A percentile compares a stretch with the other conserved stretches of the same genome.
Evolutionary conservation across 2,329 filamentous ascomycete genomes (phyloP).

Genomic region (Neofusicoccum laricinum): DNA sequence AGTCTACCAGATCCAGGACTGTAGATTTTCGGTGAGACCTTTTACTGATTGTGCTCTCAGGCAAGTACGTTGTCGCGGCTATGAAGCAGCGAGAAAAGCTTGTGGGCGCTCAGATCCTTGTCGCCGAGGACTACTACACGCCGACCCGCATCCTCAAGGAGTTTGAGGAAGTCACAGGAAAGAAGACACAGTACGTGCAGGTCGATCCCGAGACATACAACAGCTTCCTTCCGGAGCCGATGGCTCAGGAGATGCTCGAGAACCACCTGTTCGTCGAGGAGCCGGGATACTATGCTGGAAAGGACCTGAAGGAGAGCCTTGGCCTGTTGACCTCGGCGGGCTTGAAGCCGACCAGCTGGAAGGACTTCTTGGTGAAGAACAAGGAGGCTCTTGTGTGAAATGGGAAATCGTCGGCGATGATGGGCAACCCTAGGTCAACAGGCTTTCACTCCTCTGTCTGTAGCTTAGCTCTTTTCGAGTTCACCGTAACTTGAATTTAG

Average conservation of each 20-base stretch:
- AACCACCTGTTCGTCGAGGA: constrained; percentile 53
- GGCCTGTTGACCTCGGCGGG: constrained; percentile 27
- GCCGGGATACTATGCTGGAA: constrained; percentile 54
- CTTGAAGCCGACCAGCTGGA: constrained; percentile 40
- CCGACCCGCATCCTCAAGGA: constrained; percentile 26
- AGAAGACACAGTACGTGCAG: constrained; percentile 33
- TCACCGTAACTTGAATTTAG: too few relatives aligned
- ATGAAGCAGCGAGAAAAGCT: constrained; percentile 30
- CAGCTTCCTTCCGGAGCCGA: constrained; percentile 36
- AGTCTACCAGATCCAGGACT: neutral
- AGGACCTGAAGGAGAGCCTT: constrained; percentile 39
- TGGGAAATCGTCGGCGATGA: too few relatives aligned
- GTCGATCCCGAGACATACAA: constrained; percentile 44
- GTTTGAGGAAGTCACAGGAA: constrained; percentile 37
- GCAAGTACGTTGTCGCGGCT: constrained; percentile 26
- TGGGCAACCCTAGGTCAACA: too few relatives aligned
- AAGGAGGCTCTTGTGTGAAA: neutral
- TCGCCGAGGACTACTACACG: constrained; percentile 34
- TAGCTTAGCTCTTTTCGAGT: too few relatives aligned
- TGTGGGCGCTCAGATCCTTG: constrained; percentile 45
- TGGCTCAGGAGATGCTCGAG: constrained; percentile 51
- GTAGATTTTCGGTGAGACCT: too few relatives aligned
- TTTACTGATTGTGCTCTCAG: neutral
- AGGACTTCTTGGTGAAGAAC: constrained; percentile 31
- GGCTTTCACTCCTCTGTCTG: too few relatives aligned